Percentiles rank a stretch among this genome's conserved stretches.
phyloP scores from a whole-genome alignment of 2,329 filamentous ascomycete genomes.

The Nakataea oryzae region DNA sequence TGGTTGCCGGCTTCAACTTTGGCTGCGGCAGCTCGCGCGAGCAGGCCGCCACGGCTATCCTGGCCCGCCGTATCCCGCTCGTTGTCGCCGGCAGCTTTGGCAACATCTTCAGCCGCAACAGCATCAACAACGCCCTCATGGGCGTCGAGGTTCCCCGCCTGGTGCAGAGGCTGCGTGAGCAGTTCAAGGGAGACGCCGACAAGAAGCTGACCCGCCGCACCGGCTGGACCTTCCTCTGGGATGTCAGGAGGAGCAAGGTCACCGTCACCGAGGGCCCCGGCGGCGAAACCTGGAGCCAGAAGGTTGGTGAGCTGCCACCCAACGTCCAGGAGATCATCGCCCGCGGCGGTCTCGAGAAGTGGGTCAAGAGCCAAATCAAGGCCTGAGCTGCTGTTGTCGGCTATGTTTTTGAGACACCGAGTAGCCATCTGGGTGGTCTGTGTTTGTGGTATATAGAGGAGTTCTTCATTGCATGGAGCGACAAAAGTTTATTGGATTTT shows the following conservation, averaged over 20 bases:
- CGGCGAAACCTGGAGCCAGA: conserved; percentile 63
- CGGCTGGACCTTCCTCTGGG: conserved; percentile 77
- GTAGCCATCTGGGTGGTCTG: background rate
- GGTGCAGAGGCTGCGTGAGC: conserved; percentile 53
- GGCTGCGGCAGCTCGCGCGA: conserved; percentile 74
- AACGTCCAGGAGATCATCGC: conserved; percentile 85
- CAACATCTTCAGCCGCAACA: conserved; percentile 74
- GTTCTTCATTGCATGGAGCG: background rate
- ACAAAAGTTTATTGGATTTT: background rate
- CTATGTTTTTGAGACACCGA: background rate
- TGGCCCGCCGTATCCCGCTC: conserved; percentile 70
- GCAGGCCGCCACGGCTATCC: conserved; percentile 78
- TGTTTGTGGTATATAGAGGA: background rate
- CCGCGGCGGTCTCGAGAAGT: conserved; percentile 66
- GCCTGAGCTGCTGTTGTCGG: background rate
- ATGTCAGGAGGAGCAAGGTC: conserved; percentile 62
- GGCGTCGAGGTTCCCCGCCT: conserved; percentile 59
- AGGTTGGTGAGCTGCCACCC: conserved; percentile 40
- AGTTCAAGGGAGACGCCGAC: conserved; percentile 34
- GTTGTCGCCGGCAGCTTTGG: conserved; percentile 74
- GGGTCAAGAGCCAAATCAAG: conserved; percentile 69
- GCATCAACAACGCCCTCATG: conserved; percentile 63
- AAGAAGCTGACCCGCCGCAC: conserved; percentile 61
- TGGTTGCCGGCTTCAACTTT: conserved; percentile 83
- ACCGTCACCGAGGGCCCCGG: conserved; percentile 53